Evolutionary conservation across 371 early-diverging fungal genomes (phyloP), one percentile per base, ranked within the genome.

Genomic region (Apophysomyces trapeziformis): DNA sequence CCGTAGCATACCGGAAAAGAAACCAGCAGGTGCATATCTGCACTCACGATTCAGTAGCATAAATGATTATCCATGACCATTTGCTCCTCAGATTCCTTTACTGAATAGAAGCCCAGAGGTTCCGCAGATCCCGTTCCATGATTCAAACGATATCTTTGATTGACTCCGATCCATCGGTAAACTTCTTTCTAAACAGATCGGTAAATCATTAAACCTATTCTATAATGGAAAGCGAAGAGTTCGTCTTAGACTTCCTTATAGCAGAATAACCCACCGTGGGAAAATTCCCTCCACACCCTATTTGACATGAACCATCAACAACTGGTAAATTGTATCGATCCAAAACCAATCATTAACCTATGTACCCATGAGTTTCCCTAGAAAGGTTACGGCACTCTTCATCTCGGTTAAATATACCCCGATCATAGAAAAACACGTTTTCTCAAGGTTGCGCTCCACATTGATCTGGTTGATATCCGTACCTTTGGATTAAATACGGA

Each of bases 111-210:
- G 32, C 32, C 32, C 32, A 26, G 32, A 26, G 32, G 54, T 50
- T 21, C 54, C 54, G 54, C 54, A 50, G 54, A 50, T 50, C 54
- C 54, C 54, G 54, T 50, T 50, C 54, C 54, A 50, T 21, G 21
- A 21, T 50, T 18, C 54, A 4, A 21, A 7, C 9, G 18, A 50
- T 8, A 21, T 50, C 54, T 11, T 21, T 50, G 4, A 11, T 21
- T 26, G 21, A 21, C 21, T 7, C 54, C 54, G 54, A 50, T 50
- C 54, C 54, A 50, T 50, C 54, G 54, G 54, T 50, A 50, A 50
- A 18, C 9, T 9, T 9, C 54, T 9, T 50, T 50, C 21, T 4
- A 5, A 18, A 8, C 11, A n/a, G 54, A 50, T 50, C 54, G 54
- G 54, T 50, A 50, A 50, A 50, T 50, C 5, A 50, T 18, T 50